Conservation (phyloP, 2,329 filamentous ascomycete genomes). For the Thermothelomyces thermophilus region DNA sequence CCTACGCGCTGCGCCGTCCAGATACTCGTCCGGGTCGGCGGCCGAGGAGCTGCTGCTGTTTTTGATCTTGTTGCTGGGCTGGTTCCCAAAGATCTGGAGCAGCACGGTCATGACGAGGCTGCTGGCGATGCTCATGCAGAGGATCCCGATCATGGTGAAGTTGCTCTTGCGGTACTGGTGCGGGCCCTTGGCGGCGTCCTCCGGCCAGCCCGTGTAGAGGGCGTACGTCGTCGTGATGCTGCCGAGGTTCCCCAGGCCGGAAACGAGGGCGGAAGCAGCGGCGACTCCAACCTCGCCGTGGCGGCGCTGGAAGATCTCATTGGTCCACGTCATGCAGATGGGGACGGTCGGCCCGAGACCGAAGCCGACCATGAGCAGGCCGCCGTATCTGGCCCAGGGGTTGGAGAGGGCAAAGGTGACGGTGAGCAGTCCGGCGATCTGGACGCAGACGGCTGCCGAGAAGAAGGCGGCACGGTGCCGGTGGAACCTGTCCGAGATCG, state of each 20-base stretch:
- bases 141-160: conserved; percentile 79
- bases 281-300: conserved; percentile 90
- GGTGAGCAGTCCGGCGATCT: conserved; percentile 73
- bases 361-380: conserved; percentile 83
- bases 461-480: conserved; percentile 75
- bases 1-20: conserved; percentile 55
- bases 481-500: conserved; percentile 82
- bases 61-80: conserved; percentile 41
- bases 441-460: conserved; percentile 64
- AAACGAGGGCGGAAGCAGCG: conserved; percentile 77
- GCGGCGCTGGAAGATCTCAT: conserved; percentile 80
- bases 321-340: conserved; percentile 91
- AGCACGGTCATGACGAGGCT: conserved; percentile 62
- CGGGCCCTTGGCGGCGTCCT: conserved; percentile 61
- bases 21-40: conserved; percentile 37
- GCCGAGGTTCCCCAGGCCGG: conserved; percentile 78
- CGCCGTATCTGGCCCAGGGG: conserved; percentile 80
- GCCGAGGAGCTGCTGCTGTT: conserved; percentile 29
- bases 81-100: conserved; percentile 52
- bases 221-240: conserved; percentile 85
- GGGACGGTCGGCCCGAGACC: conserved; percentile 86
- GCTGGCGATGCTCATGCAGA: conserved; percentile 69
- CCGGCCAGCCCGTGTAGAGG: conserved; percentile 79
- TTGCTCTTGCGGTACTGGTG: conserved; percentile 77
- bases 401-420: conserved; percentile 66